Evolutionary conservation across 2,329 filamentous ascomycete species (phyloP), one percentile per base, ranked within the genome.

Genomic region (Hypoxylon sp.): DNA sequence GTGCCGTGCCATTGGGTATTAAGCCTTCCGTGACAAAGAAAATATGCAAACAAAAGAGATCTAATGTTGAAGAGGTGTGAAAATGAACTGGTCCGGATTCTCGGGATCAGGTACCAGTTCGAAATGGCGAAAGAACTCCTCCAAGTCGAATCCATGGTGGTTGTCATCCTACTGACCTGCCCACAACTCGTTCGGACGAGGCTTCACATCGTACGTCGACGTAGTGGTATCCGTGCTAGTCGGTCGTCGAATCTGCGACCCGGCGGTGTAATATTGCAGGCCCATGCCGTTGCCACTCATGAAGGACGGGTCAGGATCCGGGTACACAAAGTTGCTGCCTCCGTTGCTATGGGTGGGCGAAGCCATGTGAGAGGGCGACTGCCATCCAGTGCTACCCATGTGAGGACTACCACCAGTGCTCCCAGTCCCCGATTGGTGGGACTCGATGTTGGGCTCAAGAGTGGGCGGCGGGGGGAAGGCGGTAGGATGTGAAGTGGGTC

Each of bases 401-500:
- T 97, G 92, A 40, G 93, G 92, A 70, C 91, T 96, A 43, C 89
- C 89, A 48, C 78, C 84, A n/a, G 83, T 87, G 67, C 90, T 96
- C 46, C 80, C 80, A 38, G 77, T 71, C 1, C 81, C 84, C 2
- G 83, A 78, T 63, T 88, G 86, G 59, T 88, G 86, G 51, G 89
- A 87, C 68, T 93, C 90, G 55, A 90, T 81, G 69, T 84, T 92
- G 17, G 92, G 91, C 74, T 97, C 93, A 41, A 97, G 78, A 11
- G 89, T 91, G 37, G 89, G 86, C 1, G 90, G 90, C 16, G 90
- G 90, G n/a, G 87, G 89, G 70, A 93, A 96, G 53, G 81, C 81
- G 8, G 78, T 86, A 0, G 93, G 92, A 71, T 97, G 92, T 27
- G 92, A 97, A 0, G 93, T 97, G 62, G 93, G 84, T 35, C 83